Base-by-base conservation (phyloP, 2,329 filamentous ascomycete species). In the Aspergillus uvarum region DNA sequence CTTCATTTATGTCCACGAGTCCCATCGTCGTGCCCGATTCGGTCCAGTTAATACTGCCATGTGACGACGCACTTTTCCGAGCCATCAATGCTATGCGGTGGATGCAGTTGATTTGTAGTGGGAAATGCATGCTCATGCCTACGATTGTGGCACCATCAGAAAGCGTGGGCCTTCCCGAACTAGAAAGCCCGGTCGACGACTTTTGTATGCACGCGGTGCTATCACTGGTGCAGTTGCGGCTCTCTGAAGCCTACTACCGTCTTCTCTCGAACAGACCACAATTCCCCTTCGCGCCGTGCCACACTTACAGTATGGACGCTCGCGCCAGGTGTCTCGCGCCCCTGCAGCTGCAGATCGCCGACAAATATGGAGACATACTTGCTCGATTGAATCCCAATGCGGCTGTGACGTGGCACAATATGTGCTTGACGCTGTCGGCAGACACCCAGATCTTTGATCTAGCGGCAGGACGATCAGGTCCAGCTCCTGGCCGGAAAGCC, bases 391-490 rank as follows among this genome's bases (percentile, higher is more conserved):
- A 82, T 54, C 75, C 82, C 2, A 84, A 84, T 53, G 79, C 80
- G 4, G 68, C 79, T 1, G 74, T 83, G 3, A 76, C 83, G 42
- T 84, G 82, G 82, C 82, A 84, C 63, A 78, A 80, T 48, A 78
- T 82, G 56, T 82, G 80, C 63, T 82, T 83, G 76, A 79, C 77
- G 63, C 74, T 84, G 2, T 79, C 81, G 0, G 77, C 81, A 3
- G 82, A 84, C 58, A 77, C 82, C 8, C 80, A 81, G 51, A 79
- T 82, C 29, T 84, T 84, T 58, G 81, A 84, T 58, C 70, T 82
- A 16, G 82, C 81, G 5, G 82, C 82, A 11, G 82, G 82, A 5
- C 80, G 81, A 44, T 73, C 77, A 3, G 82, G 82, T 3, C 76
- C 82, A 0, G 72, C 63, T 2, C 77, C 80, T 14, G 82, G 80